phyloP scores from a whole-genome alignment of 495 filamentous ascomycete genomes.

The Aspergillus indologenus region DNA sequence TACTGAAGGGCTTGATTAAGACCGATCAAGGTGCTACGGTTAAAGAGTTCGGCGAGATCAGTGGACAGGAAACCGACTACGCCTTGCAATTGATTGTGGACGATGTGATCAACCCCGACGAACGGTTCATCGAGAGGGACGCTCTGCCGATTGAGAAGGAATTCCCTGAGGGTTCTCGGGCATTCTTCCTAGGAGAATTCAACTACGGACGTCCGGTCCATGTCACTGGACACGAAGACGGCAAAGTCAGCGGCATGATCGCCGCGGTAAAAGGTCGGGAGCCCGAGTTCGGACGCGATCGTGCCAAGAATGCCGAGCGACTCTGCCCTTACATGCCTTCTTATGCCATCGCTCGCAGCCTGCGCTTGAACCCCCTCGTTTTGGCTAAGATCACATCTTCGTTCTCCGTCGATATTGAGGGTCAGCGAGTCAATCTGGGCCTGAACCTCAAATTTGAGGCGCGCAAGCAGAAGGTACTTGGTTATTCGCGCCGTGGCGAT shows the following conservation, averaged over 20 bases:
- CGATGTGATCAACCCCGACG: conserved; percentile 85
- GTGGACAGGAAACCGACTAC: conserved; percentile 87
- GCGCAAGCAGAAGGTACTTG: conserved; percentile 91
- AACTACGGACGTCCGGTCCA: conserved; percentile 88
- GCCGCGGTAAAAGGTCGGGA: conserved; percentile 65
- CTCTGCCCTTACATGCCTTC: conserved; percentile 78
- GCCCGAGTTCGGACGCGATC: conserved; percentile 72
- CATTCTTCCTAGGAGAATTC: conserved; percentile 95
- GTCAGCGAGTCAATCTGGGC: conserved; percentile 79
- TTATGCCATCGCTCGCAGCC: conserved; percentile 75
- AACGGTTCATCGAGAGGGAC: conserved; percentile 83
- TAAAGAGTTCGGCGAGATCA: conserved; percentile 90
- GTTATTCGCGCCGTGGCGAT: conserved; percentile 81
- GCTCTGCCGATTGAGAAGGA: conserved; percentile 88
- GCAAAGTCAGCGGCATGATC: conserved; percentile 74
- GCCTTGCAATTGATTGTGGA: conserved; percentile 88
- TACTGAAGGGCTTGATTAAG: conserved; percentile 86
- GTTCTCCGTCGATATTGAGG: conserved; percentile 77
- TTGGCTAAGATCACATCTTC: conserved; percentile 95
- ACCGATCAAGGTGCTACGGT: conserved; percentile 86
- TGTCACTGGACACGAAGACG: conserved; percentile 68
- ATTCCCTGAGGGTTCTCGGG: conserved; percentile 74
- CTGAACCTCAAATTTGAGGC: conserved; percentile 96
- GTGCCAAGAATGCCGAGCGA: conserved; percentile 64
- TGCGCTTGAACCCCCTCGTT: conserved; percentile 79